Evolutionary conservation across 306 rosid species (phyloP), one percentile per base, ranked within the genome.

Genomic region (Lathyrus oleraceus): DNA sequence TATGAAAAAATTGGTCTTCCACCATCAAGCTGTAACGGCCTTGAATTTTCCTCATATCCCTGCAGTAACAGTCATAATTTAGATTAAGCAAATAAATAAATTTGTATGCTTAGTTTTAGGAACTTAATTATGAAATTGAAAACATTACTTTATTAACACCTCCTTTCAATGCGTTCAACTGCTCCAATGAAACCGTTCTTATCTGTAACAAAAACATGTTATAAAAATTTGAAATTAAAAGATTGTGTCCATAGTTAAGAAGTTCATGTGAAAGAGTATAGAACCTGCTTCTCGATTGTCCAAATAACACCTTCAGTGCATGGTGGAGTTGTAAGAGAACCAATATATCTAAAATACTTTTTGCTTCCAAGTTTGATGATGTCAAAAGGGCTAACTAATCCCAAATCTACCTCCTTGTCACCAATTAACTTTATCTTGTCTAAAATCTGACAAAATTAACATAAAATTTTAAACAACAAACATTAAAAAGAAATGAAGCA

Each of bases 321-420:
- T 2, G 97, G 92, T 69, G 97, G 96, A 49, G 76, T 78, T 30
- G 96, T 89, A 43, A 89, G 85, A 53, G 96, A 92, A 20, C 96
- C 97, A 56, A 83, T 21, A 62, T 92, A 92, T 87, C 96, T 84
- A 77, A 83, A 89, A 62, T 92, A 92, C 56, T 81, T 84, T 67
- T 83, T 63, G 78, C 79, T 64, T 11, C 87, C 91, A 71, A 89
- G 84, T 49, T 75, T 80, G 21, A 92, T 84, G 1, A 92, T 84
- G 1, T 71, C 54, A 58, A 77, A 77, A 1, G 95, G 87, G 65
- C 87, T 81, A 4, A 87, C 1, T 4, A 61, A 66, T 67, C 97
- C 97, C 27, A 89, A 27, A 61, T 86, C 78, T 77, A 28, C 65
- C 5, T 84, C 90, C 23, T 83, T 53, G 10, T 72, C 71, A 6